Evolutionary conservation across 305 asterid species (phyloP).

Genomic region (Ilex paraguariensis): DNA sequence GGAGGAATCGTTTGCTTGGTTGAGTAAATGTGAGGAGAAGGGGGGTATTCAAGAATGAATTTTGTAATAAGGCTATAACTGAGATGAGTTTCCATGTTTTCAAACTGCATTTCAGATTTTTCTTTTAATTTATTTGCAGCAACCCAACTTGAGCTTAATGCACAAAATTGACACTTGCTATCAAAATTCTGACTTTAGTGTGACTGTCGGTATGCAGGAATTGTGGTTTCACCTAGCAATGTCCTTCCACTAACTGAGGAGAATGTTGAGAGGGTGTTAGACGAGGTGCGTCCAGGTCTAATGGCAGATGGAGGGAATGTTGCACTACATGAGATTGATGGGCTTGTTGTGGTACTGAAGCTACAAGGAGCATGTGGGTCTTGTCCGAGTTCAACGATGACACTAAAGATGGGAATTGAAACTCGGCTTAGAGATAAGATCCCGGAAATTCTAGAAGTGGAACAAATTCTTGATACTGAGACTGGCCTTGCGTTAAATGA

Average conservation of each 20-base stretch:
- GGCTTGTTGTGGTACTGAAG: constrained; percentile 76
- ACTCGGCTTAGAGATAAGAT: constrained; percentile 78
- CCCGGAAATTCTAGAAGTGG: constrained; percentile 78
- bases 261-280: constrained; percentile 80
- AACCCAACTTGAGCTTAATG: constrained; percentile 1
- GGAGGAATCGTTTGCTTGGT: no score
- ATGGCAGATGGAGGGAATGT: constrained; percentile 97
- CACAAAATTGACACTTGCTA: background rate
- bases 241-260: constrained; percentile 78
- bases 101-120: background rate
- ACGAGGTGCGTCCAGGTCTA: constrained; percentile 79
- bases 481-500: constrained; percentile 79
- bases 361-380: constrained; percentile 99
- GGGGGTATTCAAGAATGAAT: no score
- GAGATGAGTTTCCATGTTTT: no score
- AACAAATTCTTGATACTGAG: constrained; percentile 69
- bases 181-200: background rate
- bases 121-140: background rate
- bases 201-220: constrained; percentile 37
- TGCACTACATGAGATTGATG: constrained; percentile 85
- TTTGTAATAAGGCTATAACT: no score
- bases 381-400: constrained; percentile 90
- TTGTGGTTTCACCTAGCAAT: constrained; percentile 46
- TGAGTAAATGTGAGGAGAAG: no score
- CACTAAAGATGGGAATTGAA: constrained; percentile 83